phyloP scores from a whole-genome alignment of 441 rosid species.

The Croton setiger region DNA sequence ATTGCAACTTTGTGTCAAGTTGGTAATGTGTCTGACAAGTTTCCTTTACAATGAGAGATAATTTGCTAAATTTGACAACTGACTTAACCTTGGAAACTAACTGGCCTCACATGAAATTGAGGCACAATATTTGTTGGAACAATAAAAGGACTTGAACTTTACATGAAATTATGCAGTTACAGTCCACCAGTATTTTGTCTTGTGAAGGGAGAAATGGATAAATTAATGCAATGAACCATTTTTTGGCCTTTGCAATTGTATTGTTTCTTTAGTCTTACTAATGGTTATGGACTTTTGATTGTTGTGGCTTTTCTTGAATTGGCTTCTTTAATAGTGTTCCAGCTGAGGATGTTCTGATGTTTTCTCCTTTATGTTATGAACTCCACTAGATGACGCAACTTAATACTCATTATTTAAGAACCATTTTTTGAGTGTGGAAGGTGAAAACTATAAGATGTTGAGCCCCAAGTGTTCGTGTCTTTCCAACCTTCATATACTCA shows the following conservation, averaged over 20 bases:
- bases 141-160: too few relatives aligned
- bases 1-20: not conserved
- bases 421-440: slow-evolving; percentile 10
- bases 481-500: not conserved
- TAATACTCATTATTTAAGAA: not conserved
- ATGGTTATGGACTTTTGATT: not conserved
- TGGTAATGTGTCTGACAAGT: not conserved
- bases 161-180: not conserved
- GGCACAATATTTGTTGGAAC: not conserved
- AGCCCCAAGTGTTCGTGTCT: not conserved
- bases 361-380: not conserved
- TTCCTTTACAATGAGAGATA: not conserved
- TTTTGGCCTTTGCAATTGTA: not conserved
- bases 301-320: not conserved
- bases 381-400: not conserved
- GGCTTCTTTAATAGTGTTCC: not conserved
- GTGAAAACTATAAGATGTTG: not conserved
- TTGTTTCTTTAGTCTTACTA: not conserved
- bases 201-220: not conserved
- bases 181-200: not conserved
- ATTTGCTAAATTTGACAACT: not conserved
- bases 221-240: not conserved
- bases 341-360: not conserved
- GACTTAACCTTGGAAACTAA: not conserved
- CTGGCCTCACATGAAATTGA: not conserved